Evolutionary conservation across 768 basidiomycete species (phyloP).

Genomic region (Gymnopilus junonius): DNA sequence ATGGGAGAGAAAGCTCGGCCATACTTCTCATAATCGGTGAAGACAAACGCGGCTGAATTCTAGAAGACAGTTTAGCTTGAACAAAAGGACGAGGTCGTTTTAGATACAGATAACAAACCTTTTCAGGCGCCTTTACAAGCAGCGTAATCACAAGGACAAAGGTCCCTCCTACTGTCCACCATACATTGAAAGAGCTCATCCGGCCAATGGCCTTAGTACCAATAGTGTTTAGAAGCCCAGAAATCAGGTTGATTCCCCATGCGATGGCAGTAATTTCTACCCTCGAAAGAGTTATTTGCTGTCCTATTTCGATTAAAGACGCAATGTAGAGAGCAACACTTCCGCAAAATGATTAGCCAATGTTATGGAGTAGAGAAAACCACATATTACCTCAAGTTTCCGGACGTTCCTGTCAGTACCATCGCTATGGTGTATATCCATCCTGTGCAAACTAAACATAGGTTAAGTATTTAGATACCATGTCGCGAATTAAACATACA

Average conservation of each 20-base stretch:
- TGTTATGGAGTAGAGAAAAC: not conserved
- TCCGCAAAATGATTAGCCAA: not conserved
- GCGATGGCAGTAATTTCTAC: slow-evolving; percentile 57
- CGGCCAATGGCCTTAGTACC: slow-evolving; percentile 61
- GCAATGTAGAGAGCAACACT: slow-evolving; percentile 61
- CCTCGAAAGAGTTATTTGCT: slow-evolving; percentile 44
- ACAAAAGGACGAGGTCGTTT: not conserved
- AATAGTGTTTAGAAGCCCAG: slow-evolving; percentile 57
- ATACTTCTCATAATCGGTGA: slow-evolving; percentile 60
- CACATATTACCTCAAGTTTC: slow-evolving; percentile 51
- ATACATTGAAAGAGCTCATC: slow-evolving; percentile 59
- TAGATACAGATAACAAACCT: slow-evolving; percentile 38
- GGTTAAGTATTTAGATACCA: not conserved
- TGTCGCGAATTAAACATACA: slow-evolving; percentile 37
- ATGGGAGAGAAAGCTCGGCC: slow-evolving; percentile 1
- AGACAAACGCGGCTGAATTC: slow-evolving; percentile 58
- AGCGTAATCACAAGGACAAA: slow-evolving; percentile 59
- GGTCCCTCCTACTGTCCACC: slow-evolving; percentile 67
- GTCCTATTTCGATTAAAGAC: slow-evolving; percentile 54
- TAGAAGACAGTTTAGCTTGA: slow-evolving; percentile 17
- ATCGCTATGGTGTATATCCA: slow-evolving; percentile 66
- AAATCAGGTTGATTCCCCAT: slow-evolving; percentile 60
- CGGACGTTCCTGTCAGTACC: slow-evolving; percentile 63
- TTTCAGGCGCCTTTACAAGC: slow-evolving; percentile 58
- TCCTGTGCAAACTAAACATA: slow-evolving; percentile 45